These are phyloP conservation scores for Aechmea fasciata DNA, from an alignment of 176 grass and related monocot genomes.

Conservation along the genomic window DNA sequence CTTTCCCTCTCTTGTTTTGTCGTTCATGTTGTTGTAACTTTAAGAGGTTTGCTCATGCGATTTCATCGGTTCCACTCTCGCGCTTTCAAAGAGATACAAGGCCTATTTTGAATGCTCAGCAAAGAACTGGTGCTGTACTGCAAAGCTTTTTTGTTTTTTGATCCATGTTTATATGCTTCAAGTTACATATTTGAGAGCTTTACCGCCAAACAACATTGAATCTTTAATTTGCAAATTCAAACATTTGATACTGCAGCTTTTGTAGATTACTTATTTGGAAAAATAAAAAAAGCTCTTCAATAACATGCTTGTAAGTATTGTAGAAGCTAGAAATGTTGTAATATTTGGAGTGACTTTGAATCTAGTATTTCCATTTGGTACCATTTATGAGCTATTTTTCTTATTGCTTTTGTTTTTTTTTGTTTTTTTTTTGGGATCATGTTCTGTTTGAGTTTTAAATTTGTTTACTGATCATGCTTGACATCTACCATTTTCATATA, in stretches of 20 bases:
- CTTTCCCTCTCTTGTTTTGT: not conserved
- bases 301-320: slow-evolving; percentile 10
- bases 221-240: not conserved
- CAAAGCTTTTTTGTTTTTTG: not conserved
- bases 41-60: slow-evolving; percentile 13
- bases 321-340: slow-evolving; percentile 1
- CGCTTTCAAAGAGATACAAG: slow-evolving; percentile 4
- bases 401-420: slow-evolving; percentile 5
- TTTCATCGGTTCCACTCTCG: slow-evolving; percentile 10
- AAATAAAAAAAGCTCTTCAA: no score
- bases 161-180: not conserved
- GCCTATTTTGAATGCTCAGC: not conserved
- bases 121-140: slow-evolving; percentile 5
- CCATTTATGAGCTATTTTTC: not conserved
- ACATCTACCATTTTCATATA: no score
- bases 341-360: slow-evolving; percentile 1
- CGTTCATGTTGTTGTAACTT: not conserved
- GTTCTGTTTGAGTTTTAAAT: no score
- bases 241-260: not conserved
- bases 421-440: no score
- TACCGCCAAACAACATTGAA: not conserved
- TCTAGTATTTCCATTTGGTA: not conserved
- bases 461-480: no score
- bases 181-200: not conserved
- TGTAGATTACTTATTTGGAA: not conserved